A percentile compares a stretch with the other conserved stretches of the same genome.
phyloP scores from a whole-genome alignment of 2,329 filamentous ascomycete species.

The Nothomitra cinnamomea region DNA sequence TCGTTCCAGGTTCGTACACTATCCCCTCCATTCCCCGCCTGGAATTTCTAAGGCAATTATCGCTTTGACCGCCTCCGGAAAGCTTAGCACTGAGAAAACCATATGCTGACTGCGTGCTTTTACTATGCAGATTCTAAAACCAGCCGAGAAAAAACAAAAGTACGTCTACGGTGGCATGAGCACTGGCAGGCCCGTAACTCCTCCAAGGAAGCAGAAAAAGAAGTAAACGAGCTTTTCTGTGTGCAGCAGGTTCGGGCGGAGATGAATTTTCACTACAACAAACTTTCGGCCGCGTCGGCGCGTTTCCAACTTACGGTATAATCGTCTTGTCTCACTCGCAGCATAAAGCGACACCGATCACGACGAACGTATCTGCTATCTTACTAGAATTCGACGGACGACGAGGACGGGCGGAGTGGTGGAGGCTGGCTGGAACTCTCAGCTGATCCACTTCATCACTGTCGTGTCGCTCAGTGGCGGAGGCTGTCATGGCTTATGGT shows the following conservation, averaged over 20 bases:
- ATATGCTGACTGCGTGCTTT: background rate
- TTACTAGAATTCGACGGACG: conserved; percentile 3
- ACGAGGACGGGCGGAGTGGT: background rate
- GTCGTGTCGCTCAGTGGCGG: conserved; percentile 1
- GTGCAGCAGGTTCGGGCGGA: conserved; percentile 86
- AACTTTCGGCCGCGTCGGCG: background rate
- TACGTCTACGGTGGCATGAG: conserved; percentile 68
- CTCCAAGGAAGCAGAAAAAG: conserved; percentile 54
- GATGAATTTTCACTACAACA: conserved; percentile 37
- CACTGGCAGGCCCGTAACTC: conserved; percentile 51
- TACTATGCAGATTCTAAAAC: conserved; percentile 70
- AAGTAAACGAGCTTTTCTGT: conserved; percentile 51
- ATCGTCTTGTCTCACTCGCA: conserved; percentile 1
- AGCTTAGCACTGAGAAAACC: background rate
- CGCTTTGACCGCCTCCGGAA: background rate
- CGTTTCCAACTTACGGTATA: conserved; percentile 2
- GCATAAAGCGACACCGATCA: background rate
- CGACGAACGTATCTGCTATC: conserved; percentile 3
- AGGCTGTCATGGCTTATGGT: conserved; percentile 1
- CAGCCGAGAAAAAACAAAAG: conserved; percentile 99
- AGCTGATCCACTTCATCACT: conserved; percentile 2
- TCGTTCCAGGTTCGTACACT: conserved; percentile 69
- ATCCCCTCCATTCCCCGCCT: background rate
- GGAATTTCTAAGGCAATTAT: background rate
- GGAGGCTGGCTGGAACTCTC: conserved; percentile 2